Base-by-base conservation (phyloP, 768 basidiomycete genomes). In the Pisolithus tinctorius region DNA sequence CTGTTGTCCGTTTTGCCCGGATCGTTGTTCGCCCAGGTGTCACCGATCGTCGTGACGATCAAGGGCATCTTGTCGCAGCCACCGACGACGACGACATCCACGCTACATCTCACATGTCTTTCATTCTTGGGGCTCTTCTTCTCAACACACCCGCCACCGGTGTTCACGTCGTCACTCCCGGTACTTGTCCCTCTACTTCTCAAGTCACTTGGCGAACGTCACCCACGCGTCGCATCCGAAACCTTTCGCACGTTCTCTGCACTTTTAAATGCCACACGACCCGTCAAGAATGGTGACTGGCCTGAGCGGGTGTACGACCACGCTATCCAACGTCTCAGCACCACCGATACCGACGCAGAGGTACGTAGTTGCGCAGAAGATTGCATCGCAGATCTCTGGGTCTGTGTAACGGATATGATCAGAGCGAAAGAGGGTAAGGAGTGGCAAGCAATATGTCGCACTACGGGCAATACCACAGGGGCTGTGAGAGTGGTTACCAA, bases 311-410 rank as follows among this genome's bases (percentile, higher is more conserved):
- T 96, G 4, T 96, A 94, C 65, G 71, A 79, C 7, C 84, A 91
- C 55, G 84, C 90, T 9, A 71, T 88, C 4, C 65, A 71, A 20
- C 77, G 91, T 47, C 69, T 99, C 36, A 78, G 73, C 46, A 85
- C 79, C 43, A 82, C 88, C 54, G 88, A 94, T 57, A 94, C 94
- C 1, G 95, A 98, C 64, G 83, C 88, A 4, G 94, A 96, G 56
- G 91, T 98, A 20, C 81, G 93, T 36, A 76, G 78, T 25, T 82
- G 79, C 55, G 93, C 93, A 0, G 86, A 97, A 59, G 83, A 86
- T 30, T 82, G 82, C 45, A 77, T 95, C 41, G 93, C 86, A 1
- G 86, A 93, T 63, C 71, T 98, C 8, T 91, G 96, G 84, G 78
- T 91, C 47, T 85, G 83, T 57, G 91, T 93, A 1, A 84, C 87